A percentile compares a stretch with the other conserved stretches of the same genome.
phyloP scores from a whole-genome alignment of 257 asterid genomes.

The Primulina tabacum region DNA sequence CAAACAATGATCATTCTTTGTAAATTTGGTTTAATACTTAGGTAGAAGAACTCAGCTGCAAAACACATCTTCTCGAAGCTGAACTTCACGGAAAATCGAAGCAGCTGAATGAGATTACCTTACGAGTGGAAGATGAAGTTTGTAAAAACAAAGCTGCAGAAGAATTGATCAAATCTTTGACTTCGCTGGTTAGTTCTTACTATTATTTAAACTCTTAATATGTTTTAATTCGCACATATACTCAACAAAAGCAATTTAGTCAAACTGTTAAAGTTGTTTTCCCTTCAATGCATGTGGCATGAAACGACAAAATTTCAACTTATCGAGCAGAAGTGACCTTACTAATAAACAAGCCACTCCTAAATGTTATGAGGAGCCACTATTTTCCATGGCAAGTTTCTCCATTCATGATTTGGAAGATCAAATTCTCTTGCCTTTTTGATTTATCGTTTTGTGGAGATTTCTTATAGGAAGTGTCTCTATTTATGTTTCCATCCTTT shows the following conservation, averaged over 20 bases:
- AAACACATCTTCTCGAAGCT: slow-evolving; percentile 62
- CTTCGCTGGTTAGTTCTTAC: slow-evolving; percentile 59
- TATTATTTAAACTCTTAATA: background rate
- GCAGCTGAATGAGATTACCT: slow-evolving; percentile 57
- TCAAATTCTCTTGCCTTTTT: background rate
- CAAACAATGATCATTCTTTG: background rate
- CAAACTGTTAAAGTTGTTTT: no score
- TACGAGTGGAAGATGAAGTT: slow-evolving; percentile 63
- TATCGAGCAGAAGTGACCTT: background rate
- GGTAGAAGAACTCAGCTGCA: slow-evolving; percentile 72
- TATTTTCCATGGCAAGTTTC: background rate
- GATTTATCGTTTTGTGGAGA: background rate
- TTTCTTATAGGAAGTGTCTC: background rate
- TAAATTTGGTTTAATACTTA: slow-evolving; percentile 16
- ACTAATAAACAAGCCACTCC: background rate
- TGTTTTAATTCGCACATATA: no score
- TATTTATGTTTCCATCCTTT: background rate
- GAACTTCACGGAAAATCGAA: slow-evolving; percentile 59
- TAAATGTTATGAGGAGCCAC: background rate
- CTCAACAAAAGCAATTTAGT: no score
- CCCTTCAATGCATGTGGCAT: background rate
- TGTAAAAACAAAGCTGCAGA: slow-evolving; percentile 69
- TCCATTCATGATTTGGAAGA: background rate
- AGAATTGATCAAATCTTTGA: slow-evolving; percentile 68
- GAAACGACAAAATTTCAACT: background rate